A percentile compares a stretch with the other conserved stretches of the same genome.
Conservation (phyloP, 345 rosid species). For the Salix dunnii region DNA sequence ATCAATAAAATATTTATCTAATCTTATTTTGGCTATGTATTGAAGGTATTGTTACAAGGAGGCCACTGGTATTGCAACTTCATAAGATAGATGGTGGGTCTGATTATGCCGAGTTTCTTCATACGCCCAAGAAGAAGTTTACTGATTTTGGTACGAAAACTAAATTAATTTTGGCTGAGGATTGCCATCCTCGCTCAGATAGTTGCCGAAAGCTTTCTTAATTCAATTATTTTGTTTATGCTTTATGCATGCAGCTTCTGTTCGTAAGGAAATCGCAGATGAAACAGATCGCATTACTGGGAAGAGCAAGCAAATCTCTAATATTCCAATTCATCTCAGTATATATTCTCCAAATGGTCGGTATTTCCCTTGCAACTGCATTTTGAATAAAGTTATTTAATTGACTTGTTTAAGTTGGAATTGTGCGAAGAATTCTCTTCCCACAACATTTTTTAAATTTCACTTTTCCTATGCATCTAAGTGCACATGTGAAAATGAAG, state of each 20-base stretch:
- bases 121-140: slow-evolving; percentile 74
- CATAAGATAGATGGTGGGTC: slow-evolving; percentile 75
- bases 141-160: slow-evolving; percentile 70
- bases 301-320: slow-evolving; percentile 64
- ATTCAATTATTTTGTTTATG: too few species aligned
- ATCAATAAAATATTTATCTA: not conserved
- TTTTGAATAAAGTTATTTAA: slow-evolving; percentile 13
- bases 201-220: not conserved
- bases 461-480: too few species aligned
- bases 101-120: slow-evolving; percentile 97
- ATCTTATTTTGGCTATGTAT: not conserved
- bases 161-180: too few species aligned
- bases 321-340: slow-evolving; percentile 69
- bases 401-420: not conserved
- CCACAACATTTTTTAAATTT: too few species aligned
- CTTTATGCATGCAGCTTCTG: slow-evolving; percentile 44
- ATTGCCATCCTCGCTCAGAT: not conserved
- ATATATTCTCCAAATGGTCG: slow-evolving; percentile 82
- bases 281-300: slow-evolving; percentile 81
- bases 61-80: slow-evolving; percentile 96
- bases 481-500: too few species aligned
- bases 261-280: slow-evolving; percentile 65
- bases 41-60: slow-evolving; percentile 87
- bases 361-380: slow-evolving; percentile 23
- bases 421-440: too few species aligned